Evolutionary conservation across 768 basidiomycete species (phyloP), one percentile per base, ranked within the genome.

Genomic region (Tubosaeta sp.): DNA sequence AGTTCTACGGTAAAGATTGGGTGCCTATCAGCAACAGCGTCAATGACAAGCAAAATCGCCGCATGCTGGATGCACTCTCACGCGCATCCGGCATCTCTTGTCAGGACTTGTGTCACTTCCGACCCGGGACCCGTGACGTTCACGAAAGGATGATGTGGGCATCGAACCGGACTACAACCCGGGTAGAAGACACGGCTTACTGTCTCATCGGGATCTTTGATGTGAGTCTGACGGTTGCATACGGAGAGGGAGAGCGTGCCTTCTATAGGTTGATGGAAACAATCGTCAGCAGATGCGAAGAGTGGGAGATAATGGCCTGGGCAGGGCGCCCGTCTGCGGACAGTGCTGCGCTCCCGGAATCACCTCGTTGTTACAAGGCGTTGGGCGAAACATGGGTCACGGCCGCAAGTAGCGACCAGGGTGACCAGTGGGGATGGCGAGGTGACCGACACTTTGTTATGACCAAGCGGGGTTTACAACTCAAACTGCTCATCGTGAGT

Each of bases 271-370:
- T 70, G 48, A 60, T 68, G 59, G 66, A 68, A 32, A 58, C 64
- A 3, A 65, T 67, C 47, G 51, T 67, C 38, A 54, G 57, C 35
- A 56, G 64, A 33, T 59, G 60, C 10, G 65, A 56, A 12, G 68
- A 70, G 27, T 70, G 68, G 68, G 60, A 70, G 19, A 68, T 67
- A 31, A 66, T 70, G 59, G 65, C 63, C 2, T 70, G 66, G 66
- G 62, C 58, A 25, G 66, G 68, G 9, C 38, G 39, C 9, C 53
- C 57, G 22, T 67, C 68, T 5, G 50, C 58, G 8, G 65, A 67
- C 16, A 67, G 66, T 42, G 46, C 57, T 7, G 68, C 68, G 5
- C 56, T 67, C 5, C 66, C 68, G 4, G 66, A 66, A n/a, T 70
- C 68, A 10, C 68, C 66, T 37, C 55, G 56, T 43, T 59, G 68